Conservation (phyloP, 2,329 filamentous ascomycete genomes). For the Pseudovirgaria hyperparasitica region DNA sequence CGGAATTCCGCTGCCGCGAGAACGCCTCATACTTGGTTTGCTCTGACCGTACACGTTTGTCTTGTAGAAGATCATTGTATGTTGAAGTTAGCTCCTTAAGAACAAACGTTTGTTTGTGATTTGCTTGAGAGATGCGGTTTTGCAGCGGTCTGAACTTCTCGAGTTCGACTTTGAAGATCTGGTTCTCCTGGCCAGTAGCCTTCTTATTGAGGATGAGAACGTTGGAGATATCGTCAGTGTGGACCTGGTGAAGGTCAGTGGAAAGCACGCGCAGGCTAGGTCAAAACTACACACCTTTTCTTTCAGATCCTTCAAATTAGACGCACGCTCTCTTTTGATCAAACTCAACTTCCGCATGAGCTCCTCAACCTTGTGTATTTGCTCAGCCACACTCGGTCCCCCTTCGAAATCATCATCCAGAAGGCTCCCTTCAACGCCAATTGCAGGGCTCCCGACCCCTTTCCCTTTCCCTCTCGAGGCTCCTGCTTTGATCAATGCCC, state of each 20-base stretch:
- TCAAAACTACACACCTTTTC: slow-evolving; percentile 58
- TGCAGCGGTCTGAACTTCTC: slow-evolving; percentile 95
- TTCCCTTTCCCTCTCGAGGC: slow-evolving; percentile 43
- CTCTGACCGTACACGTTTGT: slow-evolving; percentile 85
- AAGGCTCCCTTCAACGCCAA: slow-evolving; percentile 57
- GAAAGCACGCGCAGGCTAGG: background rate
- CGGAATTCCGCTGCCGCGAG: slow-evolving; percentile 66
- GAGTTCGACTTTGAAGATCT: slow-evolving; percentile 90
- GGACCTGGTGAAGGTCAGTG: slow-evolving; percentile 47
- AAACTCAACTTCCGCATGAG: slow-evolving; percentile 82
- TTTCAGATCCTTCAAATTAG: slow-evolving; percentile 92
- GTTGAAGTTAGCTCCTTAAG: slow-evolving; percentile 88
- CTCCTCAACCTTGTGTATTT: slow-evolving; percentile 81
- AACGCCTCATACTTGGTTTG: slow-evolving; percentile 91
- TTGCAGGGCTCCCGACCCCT: slow-evolving; percentile 46
- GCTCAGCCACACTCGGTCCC: slow-evolving; percentile 68
- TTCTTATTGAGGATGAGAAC: slow-evolving; percentile 98
- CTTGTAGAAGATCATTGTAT: slow-evolving; percentile 80
- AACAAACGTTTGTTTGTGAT: slow-evolving; percentile 84
- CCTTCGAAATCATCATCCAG: slow-evolving; percentile 89
- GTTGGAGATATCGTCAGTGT: slow-evolving; percentile 94
- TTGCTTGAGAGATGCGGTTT: slow-evolving; percentile 79
- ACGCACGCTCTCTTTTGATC: slow-evolving; percentile 80
- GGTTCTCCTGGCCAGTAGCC: slow-evolving; percentile 75
- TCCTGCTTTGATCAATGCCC: slow-evolving; percentile 68